Conservation (phyloP, 768 basidiomycete species). For the Pleurotus pulmonarius region DNA sequence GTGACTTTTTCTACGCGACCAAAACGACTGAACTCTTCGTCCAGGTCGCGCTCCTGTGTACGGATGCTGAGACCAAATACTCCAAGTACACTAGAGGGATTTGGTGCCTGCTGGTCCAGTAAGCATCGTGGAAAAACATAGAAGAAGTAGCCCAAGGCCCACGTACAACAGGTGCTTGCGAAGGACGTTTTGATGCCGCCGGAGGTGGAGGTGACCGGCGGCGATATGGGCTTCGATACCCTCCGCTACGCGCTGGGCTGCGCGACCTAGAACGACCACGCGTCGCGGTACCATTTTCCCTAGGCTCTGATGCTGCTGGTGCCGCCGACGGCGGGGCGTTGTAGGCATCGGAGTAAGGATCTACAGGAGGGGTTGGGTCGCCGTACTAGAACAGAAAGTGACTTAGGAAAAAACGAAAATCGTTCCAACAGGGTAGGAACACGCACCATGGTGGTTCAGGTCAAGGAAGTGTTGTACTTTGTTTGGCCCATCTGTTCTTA, state of each 20-base stretch:
- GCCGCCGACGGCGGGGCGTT: constrained; percentile 56
- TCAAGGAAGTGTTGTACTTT: constrained; percentile 29
- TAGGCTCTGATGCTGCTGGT: constrained; percentile 39
- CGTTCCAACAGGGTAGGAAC: constrained; percentile 8
- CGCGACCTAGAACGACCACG: constrained; percentile 76
- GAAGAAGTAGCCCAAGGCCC: constrained; percentile 5
- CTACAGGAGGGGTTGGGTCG: constrained; percentile 56
- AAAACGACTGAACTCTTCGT: constrained; percentile 88
- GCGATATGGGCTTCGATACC: constrained; percentile 57
- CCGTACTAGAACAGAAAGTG: constrained; percentile 48
- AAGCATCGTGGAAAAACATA: constrained; percentile 22
- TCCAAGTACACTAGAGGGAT: constrained; percentile 85
- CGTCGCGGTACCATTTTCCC: constrained; percentile 41
- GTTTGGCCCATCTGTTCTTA: neutral
- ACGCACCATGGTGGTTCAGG: constrained; percentile 73
- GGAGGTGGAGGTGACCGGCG: constrained; percentile 48
- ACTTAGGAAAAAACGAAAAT: constrained; percentile 11
- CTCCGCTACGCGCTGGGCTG: constrained; percentile 53
- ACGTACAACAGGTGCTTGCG: constrained; percentile 75
- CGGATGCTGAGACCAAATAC: constrained; percentile 99
- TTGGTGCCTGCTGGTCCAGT: constrained; percentile 68
- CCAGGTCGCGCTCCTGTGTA: constrained; percentile 89
- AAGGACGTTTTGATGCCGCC: constrained; percentile 51
- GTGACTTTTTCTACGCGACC: constrained; percentile 93
- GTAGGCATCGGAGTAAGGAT: constrained; percentile 83